Evolutionary conservation across 306 rosid species (phyloP), one percentile per base, ranked within the genome.

Genomic region (Lagenaria siceraria): DNA sequence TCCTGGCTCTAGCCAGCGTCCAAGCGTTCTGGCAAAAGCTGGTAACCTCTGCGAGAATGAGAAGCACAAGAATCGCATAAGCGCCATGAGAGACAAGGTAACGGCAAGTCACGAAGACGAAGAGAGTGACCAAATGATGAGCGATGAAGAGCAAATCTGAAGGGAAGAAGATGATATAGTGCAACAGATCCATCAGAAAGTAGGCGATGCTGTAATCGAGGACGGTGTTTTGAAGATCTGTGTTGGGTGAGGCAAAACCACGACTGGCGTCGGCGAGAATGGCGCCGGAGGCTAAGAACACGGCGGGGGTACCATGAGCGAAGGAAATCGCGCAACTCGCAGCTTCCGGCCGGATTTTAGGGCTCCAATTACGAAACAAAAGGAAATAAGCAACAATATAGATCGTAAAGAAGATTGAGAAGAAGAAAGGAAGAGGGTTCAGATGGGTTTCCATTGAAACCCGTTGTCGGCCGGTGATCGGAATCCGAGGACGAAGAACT

Each of bases 161-260:
- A 8, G 99, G 97, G 85, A 61, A 74, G 89, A 92, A 95, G 15
- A 79, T 49, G 49, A 89, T 17, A 85, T 87, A 92, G 88, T 95
- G 97, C 18, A 92, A 58, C 9, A 95, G 90, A 84, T 95, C 99
- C 78, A 72, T 84, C 53, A 89, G 85, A 80, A 92, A 95, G 82
- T 95, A 95, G 8, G 99, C 92, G 83, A 82, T 85, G 89, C 99
- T 95, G 83, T 81, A 95, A 12, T 95, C 99, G 7, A 95, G 93
- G 14, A 89, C 97, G 2, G 80, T 7, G 72, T 83, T 89, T 61
- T 90, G 90, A 78, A 85, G 77, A 1, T 58, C 2, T 7, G 97
- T 87, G 81, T 89, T 92, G 5, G 78, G 48, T 2, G 90, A 81
- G 2, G 88, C 92, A 84, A 95, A 95, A 22, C 89, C 88, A 40